These are phyloP conservation scores for Aspergillus mulundensis DNA, from an alignment of 495 filamentous ascomycete species.

Conservation along the genomic window DNA sequence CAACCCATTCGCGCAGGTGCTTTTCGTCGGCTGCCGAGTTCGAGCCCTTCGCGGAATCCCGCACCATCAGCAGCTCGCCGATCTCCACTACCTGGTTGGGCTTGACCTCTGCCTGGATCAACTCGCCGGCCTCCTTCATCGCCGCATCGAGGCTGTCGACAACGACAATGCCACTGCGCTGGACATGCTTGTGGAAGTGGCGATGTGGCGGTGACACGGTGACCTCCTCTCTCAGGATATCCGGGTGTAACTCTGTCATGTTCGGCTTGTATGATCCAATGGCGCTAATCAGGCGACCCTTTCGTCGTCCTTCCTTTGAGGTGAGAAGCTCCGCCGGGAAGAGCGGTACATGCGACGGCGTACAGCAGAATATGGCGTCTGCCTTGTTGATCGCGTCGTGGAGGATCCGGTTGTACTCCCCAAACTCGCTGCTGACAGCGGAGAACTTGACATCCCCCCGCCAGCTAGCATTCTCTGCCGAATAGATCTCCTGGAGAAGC, in stretches of 20 bases:
- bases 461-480: slow-evolving; percentile 43
- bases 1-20: slow-evolving; percentile 65
- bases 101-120: slow-evolving; percentile 71
- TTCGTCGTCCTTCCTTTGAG: slow-evolving; percentile 61
- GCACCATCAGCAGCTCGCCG: slow-evolving; percentile 78
- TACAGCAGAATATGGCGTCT: slow-evolving; percentile 79
- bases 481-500: slow-evolving; percentile 56
- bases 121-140: slow-evolving; percentile 81
- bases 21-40: slow-evolving; percentile 41
- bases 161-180: slow-evolving; percentile 69
- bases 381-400: slow-evolving; percentile 63
- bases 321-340: slow-evolving; percentile 65
- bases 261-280: slow-evolving; percentile 80
- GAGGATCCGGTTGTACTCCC: slow-evolving; percentile 63
- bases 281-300: slow-evolving; percentile 72
- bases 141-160: slow-evolving; percentile 81
- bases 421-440: slow-evolving; percentile 65
- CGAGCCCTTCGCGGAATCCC: slow-evolving; percentile 39
- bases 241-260: slow-evolving; percentile 82
- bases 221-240: slow-evolving; percentile 67
- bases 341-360: slow-evolving; percentile 55
- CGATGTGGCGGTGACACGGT: slow-evolving; percentile 43
- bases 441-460: slow-evolving; percentile 63
- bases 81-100: slow-evolving; percentile 77
- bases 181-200: slow-evolving; percentile 68